Evolutionary conservation across 306 rosid species (phyloP).

Genomic region (Castanea sativa): DNA sequence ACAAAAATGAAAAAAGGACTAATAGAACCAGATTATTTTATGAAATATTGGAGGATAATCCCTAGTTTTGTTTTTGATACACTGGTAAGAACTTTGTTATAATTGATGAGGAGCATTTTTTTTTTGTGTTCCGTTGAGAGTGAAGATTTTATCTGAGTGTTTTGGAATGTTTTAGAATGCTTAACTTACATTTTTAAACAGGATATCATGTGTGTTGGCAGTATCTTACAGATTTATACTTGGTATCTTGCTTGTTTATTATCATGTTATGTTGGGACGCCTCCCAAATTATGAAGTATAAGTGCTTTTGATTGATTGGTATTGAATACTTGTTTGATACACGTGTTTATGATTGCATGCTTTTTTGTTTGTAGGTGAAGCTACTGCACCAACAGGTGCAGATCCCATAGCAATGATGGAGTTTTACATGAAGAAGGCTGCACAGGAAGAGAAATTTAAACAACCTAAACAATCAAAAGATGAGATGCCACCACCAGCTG

Average conservation of each 20-base stretch:
- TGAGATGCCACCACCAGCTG: constrained; percentile 99
- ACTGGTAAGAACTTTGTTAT: not conserved
- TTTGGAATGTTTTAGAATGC: not conserved
- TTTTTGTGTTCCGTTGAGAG: not conserved
- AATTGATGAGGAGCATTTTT: not conserved
- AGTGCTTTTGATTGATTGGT: constrained; percentile 4
- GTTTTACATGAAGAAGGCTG: constrained; percentile 94
- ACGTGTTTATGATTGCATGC: constrained; percentile 3
- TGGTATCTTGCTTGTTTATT: not conserved
- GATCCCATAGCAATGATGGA: constrained; percentile 96
- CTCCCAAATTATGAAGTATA: not conserved
- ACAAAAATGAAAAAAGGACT: not conserved
- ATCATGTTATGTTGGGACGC: not conserved
- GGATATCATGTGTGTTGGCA: not conserved
- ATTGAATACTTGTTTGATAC: constrained; percentile 1
- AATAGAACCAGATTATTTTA: not conserved
- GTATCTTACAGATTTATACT: not conserved
- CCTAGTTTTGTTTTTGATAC: not conserved
- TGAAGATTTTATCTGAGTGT: not conserved
- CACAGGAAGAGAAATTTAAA: constrained; percentile 77
- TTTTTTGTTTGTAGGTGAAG: constrained; percentile 44
- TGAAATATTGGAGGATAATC: not conserved
- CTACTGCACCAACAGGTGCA: constrained; percentile 56
- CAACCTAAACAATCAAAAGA: constrained; percentile 92
- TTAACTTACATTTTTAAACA: not conserved